These are phyloP conservation scores for Cystoisospora suis DNA, from an alignment of 169 alveolate species.

Conservation along the genomic window DNA sequence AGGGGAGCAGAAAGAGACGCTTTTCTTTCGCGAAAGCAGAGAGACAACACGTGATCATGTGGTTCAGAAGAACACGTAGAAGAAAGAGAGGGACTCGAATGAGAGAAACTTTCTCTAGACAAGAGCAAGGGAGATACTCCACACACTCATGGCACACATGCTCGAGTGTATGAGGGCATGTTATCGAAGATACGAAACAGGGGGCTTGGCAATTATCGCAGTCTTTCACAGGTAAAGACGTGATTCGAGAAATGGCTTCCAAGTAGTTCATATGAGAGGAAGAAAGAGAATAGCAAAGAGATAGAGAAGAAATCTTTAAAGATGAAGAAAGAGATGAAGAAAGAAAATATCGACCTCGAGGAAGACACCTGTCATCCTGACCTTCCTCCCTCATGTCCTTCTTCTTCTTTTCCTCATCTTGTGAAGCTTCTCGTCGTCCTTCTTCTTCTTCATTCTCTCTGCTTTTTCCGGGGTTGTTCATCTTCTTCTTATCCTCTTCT, in stretches of 20 bases:
- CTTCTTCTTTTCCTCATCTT: too few species aligned
- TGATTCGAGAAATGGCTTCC: neutral
- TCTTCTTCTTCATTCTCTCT: too few species aligned
- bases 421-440: too few species aligned
- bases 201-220: slow-evolving; percentile 60
- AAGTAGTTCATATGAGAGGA: too few species aligned
- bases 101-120: slow-evolving; percentile 39
- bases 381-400: too few species aligned
- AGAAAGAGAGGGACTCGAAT: slow-evolving; percentile 46
- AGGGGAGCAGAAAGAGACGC: neutral
- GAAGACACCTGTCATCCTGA: too few species aligned
- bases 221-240: slow-evolving; percentile 59
- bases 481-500: too few species aligned
- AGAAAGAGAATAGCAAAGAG: too few species aligned
- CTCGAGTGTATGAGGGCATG: slow-evolving; percentile 48
- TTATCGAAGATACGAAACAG: slow-evolving; percentile 42
- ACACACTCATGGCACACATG: slow-evolving; percentile 43
- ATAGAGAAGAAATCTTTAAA: too few species aligned
- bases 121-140: slow-evolving; percentile 2
- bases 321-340: too few species aligned
- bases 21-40: neutral
- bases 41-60: neutral
- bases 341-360: too few species aligned
- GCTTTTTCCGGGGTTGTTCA: too few species aligned
- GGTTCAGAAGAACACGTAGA: slow-evolving; percentile 33